Evolutionary conservation across 352 stramenopile genomes (phyloP).

Genomic region (Phytophthora sp.): DNA sequence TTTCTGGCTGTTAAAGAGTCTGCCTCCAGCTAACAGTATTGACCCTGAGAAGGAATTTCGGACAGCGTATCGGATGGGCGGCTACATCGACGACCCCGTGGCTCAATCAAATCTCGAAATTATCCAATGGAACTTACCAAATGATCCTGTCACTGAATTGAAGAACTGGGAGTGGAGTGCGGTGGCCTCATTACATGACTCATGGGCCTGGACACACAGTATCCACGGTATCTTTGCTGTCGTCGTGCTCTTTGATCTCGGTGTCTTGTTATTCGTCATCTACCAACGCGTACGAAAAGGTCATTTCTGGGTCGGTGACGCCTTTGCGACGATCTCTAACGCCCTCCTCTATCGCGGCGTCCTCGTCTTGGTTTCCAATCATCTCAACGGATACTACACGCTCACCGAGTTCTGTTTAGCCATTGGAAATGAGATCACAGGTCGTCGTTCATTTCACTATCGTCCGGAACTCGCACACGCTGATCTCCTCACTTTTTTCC

Average conservation of each 20-base stretch:
- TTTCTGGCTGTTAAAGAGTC: constrained; percentile 27
- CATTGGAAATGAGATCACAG: constrained; percentile 13
- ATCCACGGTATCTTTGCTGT: constrained; percentile 45
- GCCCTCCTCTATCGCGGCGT: constrained; percentile 34
- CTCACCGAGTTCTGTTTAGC: constrained; percentile 44
- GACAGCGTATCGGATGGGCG: constrained; percentile 34
- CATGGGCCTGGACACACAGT: constrained; percentile 53
- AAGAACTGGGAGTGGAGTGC: constrained; percentile 32
- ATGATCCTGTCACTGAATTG: constrained; percentile 26
- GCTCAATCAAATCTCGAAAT: constrained; percentile 52
- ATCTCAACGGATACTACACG: constrained; percentile 50
- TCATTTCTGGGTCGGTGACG: constrained; percentile 50
- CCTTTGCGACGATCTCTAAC: constrained; percentile 48
- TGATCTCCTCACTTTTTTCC: constrained; percentile 42
- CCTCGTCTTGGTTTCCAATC: constrained; percentile 39
- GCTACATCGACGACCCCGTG: constrained; percentile 39
- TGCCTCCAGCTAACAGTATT: constrained; percentile 1
- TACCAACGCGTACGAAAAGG: constrained; percentile 32
- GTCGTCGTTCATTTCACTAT: constrained; percentile 16
- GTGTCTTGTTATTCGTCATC: constrained; percentile 44
- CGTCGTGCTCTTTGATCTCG: constrained; percentile 38
- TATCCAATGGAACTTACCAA: constrained; percentile 27
- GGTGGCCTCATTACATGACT: constrained; percentile 35
- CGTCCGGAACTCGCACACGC: constrained; percentile 26
- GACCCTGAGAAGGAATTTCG: constrained; percentile 28